Conservation (phyloP, 2,329 filamentous ascomycete species). For the Colletotrichum tamarilloi region DNA sequence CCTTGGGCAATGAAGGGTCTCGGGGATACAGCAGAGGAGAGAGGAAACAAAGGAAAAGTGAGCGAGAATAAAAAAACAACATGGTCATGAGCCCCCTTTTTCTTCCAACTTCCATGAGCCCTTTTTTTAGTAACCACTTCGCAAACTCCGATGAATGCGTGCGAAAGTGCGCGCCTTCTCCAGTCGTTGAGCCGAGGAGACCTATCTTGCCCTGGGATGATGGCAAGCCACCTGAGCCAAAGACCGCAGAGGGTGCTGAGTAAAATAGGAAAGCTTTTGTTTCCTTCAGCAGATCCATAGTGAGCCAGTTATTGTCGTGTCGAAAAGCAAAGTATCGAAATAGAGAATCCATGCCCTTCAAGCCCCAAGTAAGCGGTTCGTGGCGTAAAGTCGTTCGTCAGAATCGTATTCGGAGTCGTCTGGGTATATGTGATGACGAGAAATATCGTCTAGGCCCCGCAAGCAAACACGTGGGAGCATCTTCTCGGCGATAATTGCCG, state of each 20-base stretch:
- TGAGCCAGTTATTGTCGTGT: slow-evolving; percentile 21
- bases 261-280: slow-evolving; percentile 21
- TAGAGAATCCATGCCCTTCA: slow-evolving; percentile 25
- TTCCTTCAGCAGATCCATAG: slow-evolving; percentile 23
- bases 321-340: slow-evolving; percentile 28
- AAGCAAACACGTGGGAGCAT: slow-evolving; percentile 28
- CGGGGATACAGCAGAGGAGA: slow-evolving; percentile 24
- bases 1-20: slow-evolving; percentile 16
- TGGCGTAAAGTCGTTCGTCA: slow-evolving; percentile 35
- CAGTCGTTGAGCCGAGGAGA: slow-evolving; percentile 34
- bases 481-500: slow-evolving; percentile 26
- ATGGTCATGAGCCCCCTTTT: slow-evolving; percentile 34
- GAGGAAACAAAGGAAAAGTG: slow-evolving; percentile 30
- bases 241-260: slow-evolving; percentile 30
- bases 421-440: slow-evolving; percentile 35
- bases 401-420: slow-evolving; percentile 35
- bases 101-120: slow-evolving; percentile 35
- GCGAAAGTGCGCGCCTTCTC: slow-evolving; percentile 35
- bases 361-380: slow-evolving; percentile 33
- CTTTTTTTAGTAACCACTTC: slow-evolving; percentile 35
- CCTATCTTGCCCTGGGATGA: neutral
- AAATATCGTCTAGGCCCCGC: slow-evolving; percentile 30
- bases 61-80: slow-evolving; percentile 4
- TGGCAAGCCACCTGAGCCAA: slow-evolving; percentile 13
- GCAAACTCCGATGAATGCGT: slow-evolving; percentile 37